Conservation (phyloP, 257 asterid genomes). For the Hygrophila difformis region DNA sequence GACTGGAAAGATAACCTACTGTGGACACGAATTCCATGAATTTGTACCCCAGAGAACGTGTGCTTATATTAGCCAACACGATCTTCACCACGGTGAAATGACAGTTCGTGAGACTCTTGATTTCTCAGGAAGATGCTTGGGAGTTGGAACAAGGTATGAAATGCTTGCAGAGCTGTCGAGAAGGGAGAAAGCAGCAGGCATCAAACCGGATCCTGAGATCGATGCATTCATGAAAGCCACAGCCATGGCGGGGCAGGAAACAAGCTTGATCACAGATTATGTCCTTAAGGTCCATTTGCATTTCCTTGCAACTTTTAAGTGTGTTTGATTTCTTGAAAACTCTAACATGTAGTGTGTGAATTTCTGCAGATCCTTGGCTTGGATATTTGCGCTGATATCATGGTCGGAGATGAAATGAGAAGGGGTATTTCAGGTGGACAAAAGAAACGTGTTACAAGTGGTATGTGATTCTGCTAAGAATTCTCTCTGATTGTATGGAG, state of each 20-base stretch:
- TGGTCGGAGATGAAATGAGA: slow-evolving; percentile 95
- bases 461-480: slow-evolving; percentile 9
- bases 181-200: slow-evolving; percentile 34
- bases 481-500: not conserved
- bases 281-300: slow-evolving; percentile 58
- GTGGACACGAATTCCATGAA: slow-evolving; percentile 77
- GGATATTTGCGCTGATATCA: slow-evolving; percentile 79
- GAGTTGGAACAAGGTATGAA: slow-evolving; percentile 83
- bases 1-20: slow-evolving; percentile 63
- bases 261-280: slow-evolving; percentile 77
- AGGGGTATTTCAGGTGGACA: slow-evolving; percentile 96
- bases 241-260: slow-evolving; percentile 61
- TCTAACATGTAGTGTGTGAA: slow-evolving; percentile 10
- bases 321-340: not conserved
- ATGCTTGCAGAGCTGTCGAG: slow-evolving; percentile 36
- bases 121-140: slow-evolving; percentile 87
- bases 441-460: slow-evolving; percentile 82
- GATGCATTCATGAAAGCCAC: slow-evolving; percentile 66
- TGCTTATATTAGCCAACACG: slow-evolving; percentile 85
- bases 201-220: slow-evolving; percentile 36
- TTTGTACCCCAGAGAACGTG: slow-evolving; percentile 82
- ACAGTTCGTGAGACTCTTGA: slow-evolving; percentile 87
- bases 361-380: slow-evolving; percentile 71
- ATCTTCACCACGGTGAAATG: slow-evolving; percentile 91
- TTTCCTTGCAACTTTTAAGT: not conserved